Percentiles rank a stretch among this genome's conserved stretches.
phyloP scores from a whole-genome alignment of 1,284 basidiomycete species.

The Fomitiporia mediterranea region DNA sequence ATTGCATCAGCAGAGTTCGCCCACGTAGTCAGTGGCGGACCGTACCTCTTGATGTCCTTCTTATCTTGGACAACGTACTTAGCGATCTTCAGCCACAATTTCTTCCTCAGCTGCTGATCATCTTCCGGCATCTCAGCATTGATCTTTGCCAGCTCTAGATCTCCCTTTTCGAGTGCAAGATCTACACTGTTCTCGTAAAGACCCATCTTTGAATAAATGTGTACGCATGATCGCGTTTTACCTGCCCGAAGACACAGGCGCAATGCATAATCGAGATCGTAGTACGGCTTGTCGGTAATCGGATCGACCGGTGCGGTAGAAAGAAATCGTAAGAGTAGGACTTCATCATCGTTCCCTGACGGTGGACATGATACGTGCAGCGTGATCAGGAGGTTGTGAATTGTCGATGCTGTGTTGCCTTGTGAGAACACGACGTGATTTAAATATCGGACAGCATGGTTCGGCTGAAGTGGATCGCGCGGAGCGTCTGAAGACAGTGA shows the following conservation, averaged over 20 bases:
- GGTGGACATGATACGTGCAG: slow-evolving; percentile 61
- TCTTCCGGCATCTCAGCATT: slow-evolving; percentile 94
- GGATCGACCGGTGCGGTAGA: slow-evolving; percentile 81
- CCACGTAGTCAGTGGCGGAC: slow-evolving; percentile 20
- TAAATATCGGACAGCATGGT: slow-evolving; percentile 88
- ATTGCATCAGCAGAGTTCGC: slow-evolving; percentile 1
- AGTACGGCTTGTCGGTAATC: slow-evolving; percentile 83
- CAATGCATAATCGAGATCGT: slow-evolving; percentile 95
- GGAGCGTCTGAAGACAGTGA: slow-evolving; percentile 40
- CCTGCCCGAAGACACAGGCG: slow-evolving; percentile 83
- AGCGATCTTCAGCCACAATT: slow-evolving; percentile 97
- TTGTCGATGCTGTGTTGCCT: slow-evolving; percentile 75
- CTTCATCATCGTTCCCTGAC: slow-evolving; percentile 57
- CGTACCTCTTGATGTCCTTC: slow-evolving; percentile 95
- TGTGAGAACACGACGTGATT: slow-evolving; percentile 79
- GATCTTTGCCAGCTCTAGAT: slow-evolving; percentile 87
- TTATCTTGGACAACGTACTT: slow-evolving; percentile 96
- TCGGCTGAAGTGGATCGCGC: slow-evolving; percentile 65
- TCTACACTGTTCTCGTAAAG: slow-evolving; percentile 96
- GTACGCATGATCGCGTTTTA: slow-evolving; percentile 87
- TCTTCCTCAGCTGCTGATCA: slow-evolving; percentile 83
- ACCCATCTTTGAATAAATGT: slow-evolving; percentile 98
- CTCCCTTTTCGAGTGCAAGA: slow-evolving; percentile 89
- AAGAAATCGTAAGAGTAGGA: slow-evolving; percentile 81
- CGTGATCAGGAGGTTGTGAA: slow-evolving; percentile 93